A percentile compares a stretch with the other conserved stretches of the same genome.
Evolutionary conservation across 1,284 basidiomycete genomes (phyloP).

Genomic region (Ceratobasidium theobromae): DNA sequence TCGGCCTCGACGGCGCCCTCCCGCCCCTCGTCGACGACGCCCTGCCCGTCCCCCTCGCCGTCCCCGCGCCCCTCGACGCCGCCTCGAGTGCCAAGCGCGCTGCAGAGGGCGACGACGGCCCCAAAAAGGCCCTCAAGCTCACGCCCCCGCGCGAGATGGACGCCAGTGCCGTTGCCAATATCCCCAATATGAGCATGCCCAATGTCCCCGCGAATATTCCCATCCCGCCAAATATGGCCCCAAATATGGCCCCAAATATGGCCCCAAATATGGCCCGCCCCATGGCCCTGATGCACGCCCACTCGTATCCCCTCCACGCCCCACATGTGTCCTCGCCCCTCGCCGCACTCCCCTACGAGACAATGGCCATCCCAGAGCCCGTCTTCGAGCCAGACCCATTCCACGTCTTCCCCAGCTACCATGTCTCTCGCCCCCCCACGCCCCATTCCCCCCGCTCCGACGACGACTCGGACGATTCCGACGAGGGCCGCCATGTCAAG

Average conservation of each 20-base stretch:
- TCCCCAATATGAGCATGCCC: slow-evolving; percentile 13
- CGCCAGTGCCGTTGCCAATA: neutral
- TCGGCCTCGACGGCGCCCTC: slow-evolving; percentile 14
- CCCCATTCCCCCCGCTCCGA: slow-evolving; percentile 24
- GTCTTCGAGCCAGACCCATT: neutral
- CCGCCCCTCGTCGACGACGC: slow-evolving; percentile 10
- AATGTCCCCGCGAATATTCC: slow-evolving; percentile 7
- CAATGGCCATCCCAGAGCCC: neutral
- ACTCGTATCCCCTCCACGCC: slow-evolving; percentile 32
- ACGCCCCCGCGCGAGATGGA: slow-evolving; percentile 21
- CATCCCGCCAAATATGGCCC: too few species aligned
- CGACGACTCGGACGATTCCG: slow-evolving; percentile 27
- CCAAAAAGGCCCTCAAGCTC: slow-evolving; percentile 22
- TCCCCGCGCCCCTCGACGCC: neutral
- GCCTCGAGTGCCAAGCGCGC: slow-evolving; percentile 11
- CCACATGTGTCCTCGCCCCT: slow-evolving; percentile 29
- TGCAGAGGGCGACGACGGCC: slow-evolving; percentile 23
- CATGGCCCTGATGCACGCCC: slow-evolving; percentile 34
- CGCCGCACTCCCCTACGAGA: slow-evolving; percentile 18
- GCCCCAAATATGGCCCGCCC: too few species aligned
- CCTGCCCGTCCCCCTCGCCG: slow-evolving; percentile 2
- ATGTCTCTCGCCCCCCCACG: slow-evolving; percentile 21
- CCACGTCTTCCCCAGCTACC: slow-evolving; percentile 10
- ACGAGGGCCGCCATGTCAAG: slow-evolving; percentile 19
- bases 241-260: too few species aligned